A percentile compares a stretch with the other conserved stretches of the same genome.
These are phyloP conservation scores for Backusella tarrabulga DNA, from an alignment of 192 early-diverging fungal genomes.

Conservation along the genomic window DNA sequence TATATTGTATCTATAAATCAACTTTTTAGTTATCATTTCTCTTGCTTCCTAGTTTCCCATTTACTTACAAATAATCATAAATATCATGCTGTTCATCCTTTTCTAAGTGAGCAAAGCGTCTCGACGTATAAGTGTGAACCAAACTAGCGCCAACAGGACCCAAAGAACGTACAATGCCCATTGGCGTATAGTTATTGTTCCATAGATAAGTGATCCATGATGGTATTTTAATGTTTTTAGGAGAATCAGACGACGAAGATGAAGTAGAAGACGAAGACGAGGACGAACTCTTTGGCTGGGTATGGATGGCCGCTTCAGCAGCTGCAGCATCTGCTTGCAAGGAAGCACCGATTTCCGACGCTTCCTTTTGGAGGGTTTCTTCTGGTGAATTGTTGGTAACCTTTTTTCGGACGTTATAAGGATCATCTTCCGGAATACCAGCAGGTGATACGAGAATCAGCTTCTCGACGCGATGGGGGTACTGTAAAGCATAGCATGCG, in stretches of 20 bases:
- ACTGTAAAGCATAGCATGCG: slow-evolving; percentile 80
- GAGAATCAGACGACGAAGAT: neutral
- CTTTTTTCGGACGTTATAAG: slow-evolving; percentile 1
- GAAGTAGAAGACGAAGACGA: neutral
- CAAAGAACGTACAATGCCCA: slow-evolving; percentile 68
- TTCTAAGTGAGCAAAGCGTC: slow-evolving; percentile 65
- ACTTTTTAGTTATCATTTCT: neutral
- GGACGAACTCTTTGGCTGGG: neutral
- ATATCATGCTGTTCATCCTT: slow-evolving; percentile 65
- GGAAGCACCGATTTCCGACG: slow-evolving; percentile 17
- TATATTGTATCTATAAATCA: slow-evolving; percentile 61
- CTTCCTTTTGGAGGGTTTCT: slow-evolving; percentile 32
- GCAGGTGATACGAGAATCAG: slow-evolving; percentile 88
- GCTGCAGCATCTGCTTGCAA: slow-evolving; percentile 29
- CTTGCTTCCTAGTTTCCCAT: neutral
- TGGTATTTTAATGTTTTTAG: neutral
- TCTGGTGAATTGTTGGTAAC: slow-evolving; percentile 6
- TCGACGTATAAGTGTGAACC: slow-evolving; percentile 51
- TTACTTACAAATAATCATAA: slow-evolving; percentile 68
- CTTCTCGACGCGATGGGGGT: slow-evolving; percentile 83
- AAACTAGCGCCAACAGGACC: slow-evolving; percentile 77
- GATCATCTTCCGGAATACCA: slow-evolving; percentile 46
- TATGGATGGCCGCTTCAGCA: neutral
- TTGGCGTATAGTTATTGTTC: slow-evolving; percentile 79
- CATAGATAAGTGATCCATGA: slow-evolving; percentile 50